Evolutionary conservation across 352 stramenopile species (phyloP), one percentile per base, ranked within the genome.

Genomic region (Pythium brachiatum): DNA sequence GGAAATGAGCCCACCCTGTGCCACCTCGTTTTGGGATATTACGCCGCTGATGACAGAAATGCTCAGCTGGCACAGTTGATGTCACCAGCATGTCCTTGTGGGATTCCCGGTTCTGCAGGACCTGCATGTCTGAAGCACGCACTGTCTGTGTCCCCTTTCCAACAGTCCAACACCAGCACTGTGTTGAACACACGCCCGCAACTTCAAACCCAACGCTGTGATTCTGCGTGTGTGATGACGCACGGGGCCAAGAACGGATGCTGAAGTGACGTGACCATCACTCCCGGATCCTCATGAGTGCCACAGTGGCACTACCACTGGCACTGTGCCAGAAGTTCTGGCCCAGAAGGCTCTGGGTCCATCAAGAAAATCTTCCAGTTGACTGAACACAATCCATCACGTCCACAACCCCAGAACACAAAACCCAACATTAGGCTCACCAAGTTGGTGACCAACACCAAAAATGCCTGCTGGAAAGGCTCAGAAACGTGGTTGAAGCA

Each of bases 231-330:
- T 29, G 25, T 27, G 50, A 53, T 65, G 58, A 59, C 50, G 58
- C 51, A 58, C 51, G 58, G 41, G 20, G 26, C 41, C 26, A 47
- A 7, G 26, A 29, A 39, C 44, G 9, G 53, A 48, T 26, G 21
- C 38, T 65, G 47, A 65, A 65, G 58, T 65, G 58, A 65, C 50
- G 58, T 65, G 58, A 65, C 50, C 48, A 59, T 53, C 57, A 64
- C 48, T 64, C 41, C 57, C 23, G 2, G 3, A 21, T 34, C 36
- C 58, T 44, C 58, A 65, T 59, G 47, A 36, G 57, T 64, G 57
- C 31, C 46, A 36, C 21, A 12, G 25, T 18, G 13, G 21, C 9
- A 9, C 5, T 11, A 34, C 5, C 29, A 34, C 29, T 34, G 29
- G 5, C 9, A 9, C 29, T 5, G 9, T 9, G 29, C 9, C 29